Evolutionary conservation across 176 grass and related monocot species (phyloP), one percentile per base, ranked within the genome.

Genomic region (Eremochloa ophiuroides): DNA sequence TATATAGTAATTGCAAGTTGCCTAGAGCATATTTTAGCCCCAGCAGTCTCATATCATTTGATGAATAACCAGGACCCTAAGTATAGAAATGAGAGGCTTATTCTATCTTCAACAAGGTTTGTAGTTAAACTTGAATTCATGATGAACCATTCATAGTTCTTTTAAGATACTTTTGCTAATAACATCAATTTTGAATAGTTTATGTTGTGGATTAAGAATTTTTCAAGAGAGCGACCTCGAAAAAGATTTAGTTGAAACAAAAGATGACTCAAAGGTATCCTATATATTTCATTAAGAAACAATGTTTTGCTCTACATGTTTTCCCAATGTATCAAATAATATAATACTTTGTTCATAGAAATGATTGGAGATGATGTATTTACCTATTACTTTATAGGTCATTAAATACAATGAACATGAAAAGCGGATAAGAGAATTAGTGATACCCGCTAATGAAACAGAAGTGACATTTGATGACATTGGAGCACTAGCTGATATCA

Each of bases 401-500:
- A 68, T 70, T 70, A 87, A 87, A 84, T 87, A 95, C 76, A 95
- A 89, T 0, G 93, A 91, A 75, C 90, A 88, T 30, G 96, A 98
- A 87, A 98, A 95, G 58, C 76, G 40, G 20, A 91, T 98, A 30
- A 86, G 85, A 69, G 80, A 85, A 72, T 79, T 85, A 10, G 87
- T 95, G 51, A 86, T 98, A 77, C 90, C 90, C n/a, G 79, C 95
- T 12, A 76, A 48, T 86, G 82, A 98, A 74, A 93, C 82, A 80
- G 91, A 91, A 75, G 93, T 95, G 29, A 91, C 88, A 64, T 95
- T 99, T 68, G 86, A 94, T 69, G 92, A 94, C 47, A 91, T 94
- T 31, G 92, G 92, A 31, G 88, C 92, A 43, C 66, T 94, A 40
- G 62, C 68, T 37, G 86, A 91, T 76, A 85, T 91, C 22, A 94